Evolutionary conservation across 2,329 filamentous ascomycete species (phyloP), one percentile per base, ranked within the genome.

Genomic region (Fusarium subtropicale): DNA sequence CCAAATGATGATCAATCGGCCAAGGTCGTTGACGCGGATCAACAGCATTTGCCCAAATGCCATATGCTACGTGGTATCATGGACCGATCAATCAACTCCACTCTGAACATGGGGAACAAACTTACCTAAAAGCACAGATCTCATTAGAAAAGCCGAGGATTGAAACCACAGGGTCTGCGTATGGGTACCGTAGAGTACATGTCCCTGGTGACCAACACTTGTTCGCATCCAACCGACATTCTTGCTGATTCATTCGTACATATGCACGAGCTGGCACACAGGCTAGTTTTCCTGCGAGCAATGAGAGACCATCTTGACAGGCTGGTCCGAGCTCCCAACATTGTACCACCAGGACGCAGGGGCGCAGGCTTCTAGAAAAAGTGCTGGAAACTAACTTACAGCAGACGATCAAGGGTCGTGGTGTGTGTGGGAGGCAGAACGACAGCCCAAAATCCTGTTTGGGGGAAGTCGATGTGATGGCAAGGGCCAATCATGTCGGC

Each of bases 331-430:
- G 74, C 74, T 75, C 44, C 67, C 60, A 48, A 64, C 57, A 59
- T 50, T 59, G 65, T 66, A 53, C 38, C 24, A 22, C 54, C 50
- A 48, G 48, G 57, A 74, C 74, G 74, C 74, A 75, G 68, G 74
- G 73, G 72, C 66, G 57, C 68, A 69, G 64, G 71, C 71, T 75
- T 75, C 74, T 75, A 75, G 74, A 75, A 75, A 69, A 64, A 38
- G 59, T 68, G 55, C 61, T 72, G 67, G 73, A 75, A 52, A 36
- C 36, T 39, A 52, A 52, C 48, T 52, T 39, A 41, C 34, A 39
- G 48, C 48, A 70, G 53, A 59, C 53, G 63, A 62, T 60, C 50
- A 64, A 65, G 56, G 68, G 64, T 64, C 50, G 38, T 64, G 68
- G 41, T 44, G 67, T 61, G 68, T 70, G 68, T 61, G 68, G 57